Base-by-base conservation (phyloP, 1,284 basidiomycete genomes). In the Ceratorhiza oryzae-sativae region DNA sequence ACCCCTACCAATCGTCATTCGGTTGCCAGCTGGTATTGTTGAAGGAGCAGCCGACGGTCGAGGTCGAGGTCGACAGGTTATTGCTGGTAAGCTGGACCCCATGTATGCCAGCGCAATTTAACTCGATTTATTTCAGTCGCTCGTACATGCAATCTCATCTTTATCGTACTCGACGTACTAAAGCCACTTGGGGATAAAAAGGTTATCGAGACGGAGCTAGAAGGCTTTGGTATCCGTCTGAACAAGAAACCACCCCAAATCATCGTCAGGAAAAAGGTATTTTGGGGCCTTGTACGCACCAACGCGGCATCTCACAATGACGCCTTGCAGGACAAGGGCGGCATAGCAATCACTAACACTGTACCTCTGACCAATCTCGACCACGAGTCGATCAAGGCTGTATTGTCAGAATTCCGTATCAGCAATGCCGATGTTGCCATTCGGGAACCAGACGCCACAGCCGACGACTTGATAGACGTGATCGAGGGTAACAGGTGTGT, bases 11-110 rank as follows among this genome's bases (percentile, higher is more conserved):
- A 27, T 49, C 45, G 51, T 63, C 3, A 20, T 3, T 51, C 68
- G 18, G 76, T 18, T 59, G 67, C 34, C 73, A 94, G 92, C 94
- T 75, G 97, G 97, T 86, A 99, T 99, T 76, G 99, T 99, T 76
- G 97, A 99, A 81, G 97, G 97, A 77, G 97, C 97, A 39, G 97
- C 97, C 79, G 97, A 99, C 79, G 97, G 97, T 75, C 91, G 95
- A 81, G 97, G 97, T 83, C 86, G 97, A 86, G 97, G 97, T 86
- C 89, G 94, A 77, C 97, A 99, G 87, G 97, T 88, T 73, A 87
- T 88, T 71, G 74, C 74, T 10, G 74, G 74, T 67, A 30, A 36
- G 71, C 45, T n/a, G 5, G n/a, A 15, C 20, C 23, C 12, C n/a
- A 13, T 41, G n/a, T 59, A 59, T 41, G 56, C 56, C 20, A 41